phyloP scores from a whole-genome alignment of 805 yeast species.

The Sugiyamaella marilandica region DNA sequence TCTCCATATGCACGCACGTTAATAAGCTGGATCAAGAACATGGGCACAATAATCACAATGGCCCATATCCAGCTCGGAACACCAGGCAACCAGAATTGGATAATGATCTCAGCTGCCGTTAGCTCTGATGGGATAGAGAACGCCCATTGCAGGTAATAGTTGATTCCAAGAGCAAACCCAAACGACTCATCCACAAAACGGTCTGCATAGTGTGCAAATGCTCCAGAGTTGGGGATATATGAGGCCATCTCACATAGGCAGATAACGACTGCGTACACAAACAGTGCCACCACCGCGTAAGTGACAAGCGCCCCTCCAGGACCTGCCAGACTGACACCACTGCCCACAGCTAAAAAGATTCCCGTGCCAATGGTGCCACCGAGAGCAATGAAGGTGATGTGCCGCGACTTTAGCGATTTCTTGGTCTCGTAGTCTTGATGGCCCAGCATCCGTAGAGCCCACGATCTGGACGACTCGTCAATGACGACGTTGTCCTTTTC shows the following conservation, averaged over 20 bases:
- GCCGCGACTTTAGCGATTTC: constrained; percentile 46
- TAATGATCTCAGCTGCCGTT: constrained; percentile 39
- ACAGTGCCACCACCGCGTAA: constrained; percentile 42
- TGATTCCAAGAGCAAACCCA: constrained; percentile 53
- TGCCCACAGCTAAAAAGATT: constrained; percentile 45
- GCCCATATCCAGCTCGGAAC: constrained; percentile 48
- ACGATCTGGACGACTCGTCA: not conserved
- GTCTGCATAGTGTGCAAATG: constrained; percentile 57
- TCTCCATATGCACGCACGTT: constrained; percentile 51
- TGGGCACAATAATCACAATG: constrained; percentile 44
- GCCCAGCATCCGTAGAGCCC: not conserved
- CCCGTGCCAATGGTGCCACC: constrained; percentile 80
- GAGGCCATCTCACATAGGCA: constrained; percentile 52
- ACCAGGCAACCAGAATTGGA: constrained; percentile 42
- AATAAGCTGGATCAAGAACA: constrained; percentile 46
- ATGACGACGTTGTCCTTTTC: not conserved
- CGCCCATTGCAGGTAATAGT: constrained; percentile 46
- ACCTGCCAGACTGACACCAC: constrained; percentile 24
- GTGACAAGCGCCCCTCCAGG: constrained; percentile 31
- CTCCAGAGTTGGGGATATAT: constrained; percentile 54
- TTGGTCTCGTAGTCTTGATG: constrained; percentile 9
- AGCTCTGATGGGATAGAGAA: constrained; percentile 43
- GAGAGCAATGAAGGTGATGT: constrained; percentile 65
- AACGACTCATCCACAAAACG: constrained; percentile 58
- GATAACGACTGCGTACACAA: constrained; percentile 59